phyloP scores from a whole-genome alignment of 371 early-diverging fungal genomes.

The Lichtheimia ornata region DNA sequence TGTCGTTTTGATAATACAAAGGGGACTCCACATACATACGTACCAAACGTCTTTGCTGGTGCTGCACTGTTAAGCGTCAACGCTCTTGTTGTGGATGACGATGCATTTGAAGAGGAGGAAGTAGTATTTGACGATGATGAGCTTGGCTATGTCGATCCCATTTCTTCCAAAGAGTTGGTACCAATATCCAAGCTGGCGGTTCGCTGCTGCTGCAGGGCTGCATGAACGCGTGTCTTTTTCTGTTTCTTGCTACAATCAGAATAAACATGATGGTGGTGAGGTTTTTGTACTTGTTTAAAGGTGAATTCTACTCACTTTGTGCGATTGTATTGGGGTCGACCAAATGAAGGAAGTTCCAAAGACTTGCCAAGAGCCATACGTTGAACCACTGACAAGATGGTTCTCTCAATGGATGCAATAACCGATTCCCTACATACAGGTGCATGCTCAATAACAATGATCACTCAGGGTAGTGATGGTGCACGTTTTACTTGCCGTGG shows the following conservation, averaged over 20 bases:
- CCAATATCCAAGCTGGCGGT: too few species aligned
- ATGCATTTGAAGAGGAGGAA: too few species aligned
- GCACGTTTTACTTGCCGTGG: constrained; percentile 13
- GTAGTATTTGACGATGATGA: background rate
- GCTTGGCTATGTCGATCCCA: background rate
- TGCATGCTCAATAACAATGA: too few species aligned
- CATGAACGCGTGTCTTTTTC: background rate
- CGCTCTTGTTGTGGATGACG: background rate
- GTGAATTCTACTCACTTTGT: too few species aligned
- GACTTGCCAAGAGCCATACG: background rate
- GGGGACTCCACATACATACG: background rate
- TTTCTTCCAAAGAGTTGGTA: too few species aligned
- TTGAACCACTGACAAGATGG: constrained; percentile 3
- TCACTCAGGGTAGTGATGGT: too few species aligned
- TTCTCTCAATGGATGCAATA: constrained; percentile 10
- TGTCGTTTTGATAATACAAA: background rate
- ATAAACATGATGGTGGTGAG: too few species aligned
- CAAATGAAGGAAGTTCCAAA: constrained; percentile 1
- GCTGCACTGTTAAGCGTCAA: background rate
- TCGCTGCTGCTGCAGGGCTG: background rate
- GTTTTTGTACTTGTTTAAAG: too few species aligned
- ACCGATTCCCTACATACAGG: background rate
- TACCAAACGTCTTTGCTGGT: constrained; percentile 10
- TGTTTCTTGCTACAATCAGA: too few species aligned
- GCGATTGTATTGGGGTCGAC: too few species aligned